Conservation (phyloP, 306 rosid species). For the Rosa multiflora region DNA sequence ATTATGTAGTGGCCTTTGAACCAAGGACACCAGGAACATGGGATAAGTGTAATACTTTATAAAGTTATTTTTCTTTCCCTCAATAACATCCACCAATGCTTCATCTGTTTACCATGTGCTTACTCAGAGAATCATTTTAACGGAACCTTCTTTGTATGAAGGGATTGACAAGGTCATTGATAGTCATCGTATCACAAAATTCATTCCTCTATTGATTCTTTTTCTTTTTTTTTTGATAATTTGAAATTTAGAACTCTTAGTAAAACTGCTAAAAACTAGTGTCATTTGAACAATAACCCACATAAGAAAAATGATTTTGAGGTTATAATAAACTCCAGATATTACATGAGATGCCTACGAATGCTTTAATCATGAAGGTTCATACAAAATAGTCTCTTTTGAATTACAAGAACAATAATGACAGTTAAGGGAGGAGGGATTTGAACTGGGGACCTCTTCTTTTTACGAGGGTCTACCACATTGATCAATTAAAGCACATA, state of each 20-base stretch:
- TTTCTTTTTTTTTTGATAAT: neutral
- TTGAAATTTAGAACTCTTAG: neutral
- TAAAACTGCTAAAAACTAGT: neutral
- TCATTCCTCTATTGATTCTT: neutral
- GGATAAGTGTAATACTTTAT: neutral
- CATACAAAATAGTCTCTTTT: neutral
- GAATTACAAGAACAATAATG: neutral
- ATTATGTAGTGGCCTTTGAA: neutral
- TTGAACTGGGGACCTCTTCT: neutral
- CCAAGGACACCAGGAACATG: neutral
- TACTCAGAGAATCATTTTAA: neutral
- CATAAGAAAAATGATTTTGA: neutral
- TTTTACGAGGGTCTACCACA: neutral
- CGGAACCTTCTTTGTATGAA: neutral
- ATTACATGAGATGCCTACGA: neutral
- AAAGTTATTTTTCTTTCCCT: neutral
- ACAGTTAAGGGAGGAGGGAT: neutral
- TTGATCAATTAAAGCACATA: constrained; percentile 31
- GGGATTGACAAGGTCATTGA: neutral
- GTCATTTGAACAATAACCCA: neutral
- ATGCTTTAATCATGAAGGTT: neutral
- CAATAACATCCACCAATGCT: neutral
- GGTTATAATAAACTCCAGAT: neutral
- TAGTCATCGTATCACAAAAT: neutral
- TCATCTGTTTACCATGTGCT: neutral